Base-by-base conservation (phyloP, 495 filamentous ascomycete genomes). In the Xylaria acuta region DNA sequence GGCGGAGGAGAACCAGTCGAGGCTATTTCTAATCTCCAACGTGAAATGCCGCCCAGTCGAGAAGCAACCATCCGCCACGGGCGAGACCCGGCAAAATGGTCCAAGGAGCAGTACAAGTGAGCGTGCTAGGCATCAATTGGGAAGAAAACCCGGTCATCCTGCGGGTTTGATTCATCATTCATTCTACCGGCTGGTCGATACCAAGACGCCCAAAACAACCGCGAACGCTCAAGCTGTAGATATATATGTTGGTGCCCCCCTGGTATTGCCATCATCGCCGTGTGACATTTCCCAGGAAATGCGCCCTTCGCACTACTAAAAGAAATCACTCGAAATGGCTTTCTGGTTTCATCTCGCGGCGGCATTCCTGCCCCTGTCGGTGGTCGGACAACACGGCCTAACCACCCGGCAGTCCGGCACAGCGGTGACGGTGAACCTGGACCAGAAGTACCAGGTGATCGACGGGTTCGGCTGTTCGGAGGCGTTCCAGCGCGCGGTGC, bases 391-490 rank as follows among this genome's bases (percentile, higher is more conserved):
- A 36, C 59, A 32, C 9, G 51, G 53, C 43, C 38, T 75, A n/a
- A 45, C 47, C 18, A 16, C 69, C 22, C 67, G 71, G 12, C 76
- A 76, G 64, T 69, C 74, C 20, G 67, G 72, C 7, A 70, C 67
- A 20, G 72, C 73, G 16, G 76, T 87, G 64, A 84, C 81, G 0
- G 76, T 86, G 32, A 80, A 84, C 58, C 76, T 83, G 3, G 72
- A 64, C 32, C 77, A 78, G 38, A 80, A 73, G 8, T 85, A 82
- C 69, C 84, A 86, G 71, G 80, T 74, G 9, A 84, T 86, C n/a
- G 83, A 85, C 68, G 85, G 84, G 4, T 87, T 87, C 75, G 86
- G 87, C 14, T 77, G 80, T 25, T 86, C 86, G 0, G 79, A 88
- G 67, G 86, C 86, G 27, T 89, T 88, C 75, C 80, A 84, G 71